Percentiles rank a stretch among this genome's conserved stretches.
These are phyloP conservation scores for Alternaria brassicicola DNA, from an alignment of 2,329 filamentous ascomycete genomes.

Conservation along the genomic window DNA sequence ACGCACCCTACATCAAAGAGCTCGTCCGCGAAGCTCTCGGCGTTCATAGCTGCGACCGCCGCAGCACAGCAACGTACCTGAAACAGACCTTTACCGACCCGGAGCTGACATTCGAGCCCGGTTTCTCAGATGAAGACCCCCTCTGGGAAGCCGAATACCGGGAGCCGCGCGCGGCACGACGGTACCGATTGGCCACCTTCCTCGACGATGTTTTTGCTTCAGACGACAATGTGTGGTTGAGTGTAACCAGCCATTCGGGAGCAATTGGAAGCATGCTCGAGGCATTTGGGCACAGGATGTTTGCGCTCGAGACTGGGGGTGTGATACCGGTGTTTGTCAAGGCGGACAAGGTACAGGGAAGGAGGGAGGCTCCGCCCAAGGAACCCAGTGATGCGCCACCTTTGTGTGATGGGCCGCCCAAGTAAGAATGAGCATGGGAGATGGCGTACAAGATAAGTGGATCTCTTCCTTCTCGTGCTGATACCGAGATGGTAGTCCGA, in stretches of 20 bases:
- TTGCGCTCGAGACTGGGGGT: conserved; percentile 67
- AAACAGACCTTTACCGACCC: conserved; percentile 53
- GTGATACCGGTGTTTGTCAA: conserved; percentile 71
- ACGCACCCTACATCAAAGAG: conserved; percentile 68
- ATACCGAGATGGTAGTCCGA: not conserved
- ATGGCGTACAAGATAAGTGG: not conserved
- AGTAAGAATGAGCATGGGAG: not conserved
- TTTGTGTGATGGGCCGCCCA: conserved; percentile 32
- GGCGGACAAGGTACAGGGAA: conserved; percentile 56
- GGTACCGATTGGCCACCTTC: conserved; percentile 41
- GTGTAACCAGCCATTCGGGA: conserved; percentile 64
- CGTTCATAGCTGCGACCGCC: conserved; percentile 71
- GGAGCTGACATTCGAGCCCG: conserved; percentile 61
- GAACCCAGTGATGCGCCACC: conserved; percentile 44
- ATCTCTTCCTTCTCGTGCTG: not conserved
- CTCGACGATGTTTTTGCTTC: conserved; percentile 61
- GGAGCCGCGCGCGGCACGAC: conserved; percentile 34
- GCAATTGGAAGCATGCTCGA: conserved; percentile 61
- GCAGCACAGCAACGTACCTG: conserved; percentile 61
- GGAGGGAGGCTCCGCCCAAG: conserved; percentile 31
- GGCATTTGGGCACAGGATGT: conserved; percentile 64
- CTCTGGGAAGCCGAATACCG: conserved; percentile 56
- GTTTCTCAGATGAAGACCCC: conserved; percentile 64
- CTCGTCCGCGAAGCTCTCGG: conserved; percentile 69
- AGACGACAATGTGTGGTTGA: conserved; percentile 56